A percentile compares a stretch with the other conserved stretches of the same genome.
phyloP scores from a whole-genome alignment of 768 basidiomycete genomes.

The Strobilomyces dryophilus region DNA sequence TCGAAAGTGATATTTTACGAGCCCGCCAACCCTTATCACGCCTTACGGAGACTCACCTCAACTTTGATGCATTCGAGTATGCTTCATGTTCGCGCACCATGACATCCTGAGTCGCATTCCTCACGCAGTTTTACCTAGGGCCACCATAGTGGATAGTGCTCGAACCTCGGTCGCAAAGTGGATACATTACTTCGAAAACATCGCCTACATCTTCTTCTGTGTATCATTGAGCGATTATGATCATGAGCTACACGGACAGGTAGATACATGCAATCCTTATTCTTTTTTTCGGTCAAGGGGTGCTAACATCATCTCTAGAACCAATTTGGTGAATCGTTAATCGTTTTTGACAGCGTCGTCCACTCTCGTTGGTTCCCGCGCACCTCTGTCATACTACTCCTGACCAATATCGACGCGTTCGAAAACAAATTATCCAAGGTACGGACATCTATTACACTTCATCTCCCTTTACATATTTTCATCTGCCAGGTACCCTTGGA shows the following conservation, averaged over 20 bases:
- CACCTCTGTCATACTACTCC: neutral
- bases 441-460: neutral
- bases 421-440: conserved; percentile 3
- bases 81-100: neutral
- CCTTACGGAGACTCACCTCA: neutral
- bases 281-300: neutral
- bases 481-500: neutral
- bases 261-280: neutral
- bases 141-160: neutral
- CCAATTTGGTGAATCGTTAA: neutral
- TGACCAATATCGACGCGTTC: neutral
- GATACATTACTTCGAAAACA: neutral
- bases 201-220: neutral
- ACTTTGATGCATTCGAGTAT: neutral
- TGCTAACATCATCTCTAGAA: neutral
- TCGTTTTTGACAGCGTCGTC: neutral
- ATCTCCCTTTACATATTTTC: neutral
- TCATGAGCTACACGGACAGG: neutral
- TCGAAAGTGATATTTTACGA: neutral
- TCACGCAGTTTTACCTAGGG: neutral
- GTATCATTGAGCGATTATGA: neutral
- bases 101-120: too few relatives aligned
- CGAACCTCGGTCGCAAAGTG: neutral
- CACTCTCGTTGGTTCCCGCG: neutral
- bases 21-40: neutral